A percentile compares a stretch with the other conserved stretches of the same genome.
phyloP scores from a whole-genome alignment of 2,329 filamentous ascomycete genomes.

The Cladophialophora immunda region DNA sequence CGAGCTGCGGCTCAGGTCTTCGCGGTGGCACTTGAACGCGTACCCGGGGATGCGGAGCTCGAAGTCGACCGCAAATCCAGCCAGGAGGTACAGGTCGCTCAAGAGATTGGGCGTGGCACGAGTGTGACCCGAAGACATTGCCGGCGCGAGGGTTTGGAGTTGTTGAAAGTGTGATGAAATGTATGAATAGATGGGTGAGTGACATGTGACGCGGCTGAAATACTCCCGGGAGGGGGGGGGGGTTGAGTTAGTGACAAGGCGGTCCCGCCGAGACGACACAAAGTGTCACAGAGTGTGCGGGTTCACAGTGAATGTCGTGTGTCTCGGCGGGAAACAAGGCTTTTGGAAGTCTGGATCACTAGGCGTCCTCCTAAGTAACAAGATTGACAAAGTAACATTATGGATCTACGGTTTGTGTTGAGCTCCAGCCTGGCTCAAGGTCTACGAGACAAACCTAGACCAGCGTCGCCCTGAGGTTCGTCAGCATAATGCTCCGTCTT shows the following conservation, averaged over 20 bases:
- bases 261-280: too few species aligned
- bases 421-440: background rate
- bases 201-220: slow-evolving; percentile 3
- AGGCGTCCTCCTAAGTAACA: too few species aligned
- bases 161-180: background rate
- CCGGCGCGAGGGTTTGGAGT: too few species aligned
- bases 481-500: background rate
- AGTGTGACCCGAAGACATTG: background rate
- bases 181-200: background rate
- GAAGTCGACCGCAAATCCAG: too few species aligned
- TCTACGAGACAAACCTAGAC: background rate
- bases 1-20: too few species aligned
- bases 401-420: background rate
- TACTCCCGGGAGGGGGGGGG: background rate
- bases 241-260: background rate
- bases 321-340: background rate
- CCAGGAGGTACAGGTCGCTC: too few species aligned
- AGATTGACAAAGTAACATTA: background rate
- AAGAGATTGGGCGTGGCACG: too few species aligned
- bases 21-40: too few species aligned
- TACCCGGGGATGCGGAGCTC: too few species aligned
- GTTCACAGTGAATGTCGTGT: too few species aligned
- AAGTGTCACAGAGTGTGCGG: too few species aligned
- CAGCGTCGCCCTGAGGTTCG: background rate
- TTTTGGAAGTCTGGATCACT: background rate